Evolutionary conservation across 805 yeast genomes (phyloP), one percentile per base, ranked within the genome.

Genomic region (Starmera caribaea): DNA sequence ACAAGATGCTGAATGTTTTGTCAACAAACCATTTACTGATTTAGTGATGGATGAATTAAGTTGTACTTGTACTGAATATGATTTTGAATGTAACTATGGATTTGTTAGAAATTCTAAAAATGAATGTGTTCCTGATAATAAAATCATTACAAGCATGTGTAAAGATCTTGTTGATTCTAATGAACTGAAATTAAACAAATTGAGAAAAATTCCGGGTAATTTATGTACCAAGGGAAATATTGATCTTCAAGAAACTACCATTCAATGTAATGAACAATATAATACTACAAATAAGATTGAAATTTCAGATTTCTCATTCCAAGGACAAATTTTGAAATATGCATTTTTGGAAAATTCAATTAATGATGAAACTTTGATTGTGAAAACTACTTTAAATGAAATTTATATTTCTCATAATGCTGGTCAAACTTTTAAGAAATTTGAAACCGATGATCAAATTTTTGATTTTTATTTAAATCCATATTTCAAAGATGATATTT

Each of bases 51-150:
- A 58, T 17, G 78, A 74, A 42, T 77, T 69, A 36, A 62, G 74
- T 10, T 87, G 95, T 58, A 60, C 61, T 8, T 87, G 96, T 61
- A 57, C 74, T 0, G 71, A 62, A 5, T 50, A 47, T 7, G 95
- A 87, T 54, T 79, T 70, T 45, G 95, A 86, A 55, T 87, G 96
- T 59, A 67, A 70, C 1, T 66, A 59, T 36, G 84, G 81, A 3
- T 77, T 74, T 46, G 41, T 48, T 2, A 59, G 46, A 15, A 51
- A 58, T 42, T 48, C 53, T 0, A 53, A 61, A 24, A 73, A 73
- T 3, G 60, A 60, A 6, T 85, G 95, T 62, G 71, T 66, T 3
- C 62, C 66, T 2, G 68, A 53, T 29, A 43, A 37, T 21, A 53
- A 47, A 12, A 30, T 37, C 15, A 36, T 49, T 34, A 35, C 21